A percentile compares a stretch with the other conserved stretches of the same genome.
These are phyloP conservation scores for Fagus sylvatica DNA, from an alignment of 306 rosid species.

Conservation along the genomic window DNA sequence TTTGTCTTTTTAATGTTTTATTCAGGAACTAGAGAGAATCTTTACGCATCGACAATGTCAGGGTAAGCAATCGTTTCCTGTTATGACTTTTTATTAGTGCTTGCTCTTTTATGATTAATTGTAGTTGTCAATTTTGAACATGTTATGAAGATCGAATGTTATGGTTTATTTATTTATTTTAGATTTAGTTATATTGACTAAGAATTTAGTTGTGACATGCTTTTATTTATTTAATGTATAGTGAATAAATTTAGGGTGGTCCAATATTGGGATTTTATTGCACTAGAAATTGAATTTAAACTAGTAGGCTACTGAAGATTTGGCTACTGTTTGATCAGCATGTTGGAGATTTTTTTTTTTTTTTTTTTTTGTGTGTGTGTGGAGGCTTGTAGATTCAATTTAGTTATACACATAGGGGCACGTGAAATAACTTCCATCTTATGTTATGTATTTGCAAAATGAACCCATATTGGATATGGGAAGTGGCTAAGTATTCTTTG, in stretches of 20 bases:
- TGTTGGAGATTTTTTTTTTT: neutral
- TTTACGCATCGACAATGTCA: slow-evolving; percentile 2
- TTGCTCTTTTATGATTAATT: no score
- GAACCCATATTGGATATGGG: neutral
- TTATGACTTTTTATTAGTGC: neutral
- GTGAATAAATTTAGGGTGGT: no score
- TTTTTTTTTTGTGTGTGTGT: neutral
- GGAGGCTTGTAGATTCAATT: neutral
- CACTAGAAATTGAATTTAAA: neutral
- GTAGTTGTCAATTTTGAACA: no score
- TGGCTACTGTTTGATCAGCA: neutral
- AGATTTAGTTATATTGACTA: no score
- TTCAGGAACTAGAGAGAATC: neutral
- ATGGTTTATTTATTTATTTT: no score
- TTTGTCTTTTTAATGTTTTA: neutral
- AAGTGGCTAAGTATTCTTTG: neutral
- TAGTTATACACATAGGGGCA: neutral
- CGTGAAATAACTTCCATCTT: neutral
- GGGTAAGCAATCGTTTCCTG: neutral
- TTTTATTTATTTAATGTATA: no score
- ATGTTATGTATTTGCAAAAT: neutral
- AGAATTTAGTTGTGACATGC: no score
- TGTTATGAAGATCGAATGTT: no score
- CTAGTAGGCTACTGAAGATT: neutral
- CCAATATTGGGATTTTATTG: neutral